These are phyloP conservation scores for Kwoniella heveanensis DNA, from an alignment of 768 basidiomycete species.

Conservation along the genomic window DNA sequence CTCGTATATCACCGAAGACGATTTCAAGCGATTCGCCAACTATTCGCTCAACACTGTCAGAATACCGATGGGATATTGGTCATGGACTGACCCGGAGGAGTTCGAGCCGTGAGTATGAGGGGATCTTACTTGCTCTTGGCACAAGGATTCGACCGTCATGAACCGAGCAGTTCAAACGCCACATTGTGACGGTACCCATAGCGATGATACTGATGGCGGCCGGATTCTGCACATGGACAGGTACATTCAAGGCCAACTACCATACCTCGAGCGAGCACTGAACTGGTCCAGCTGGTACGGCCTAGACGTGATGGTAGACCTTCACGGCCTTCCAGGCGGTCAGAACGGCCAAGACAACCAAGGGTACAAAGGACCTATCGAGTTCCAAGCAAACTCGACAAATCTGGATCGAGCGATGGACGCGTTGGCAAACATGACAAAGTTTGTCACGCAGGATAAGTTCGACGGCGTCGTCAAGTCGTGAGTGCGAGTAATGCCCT, in stretches of 20 bases:
- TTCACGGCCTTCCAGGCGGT: slow-evolving; percentile 42
- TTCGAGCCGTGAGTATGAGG: slow-evolving; percentile 41
- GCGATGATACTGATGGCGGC: too few relatives aligned
- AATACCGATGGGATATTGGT: slow-evolving; percentile 50
- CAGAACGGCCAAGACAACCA: slow-evolving; percentile 48
- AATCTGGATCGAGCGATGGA: slow-evolving; percentile 45
- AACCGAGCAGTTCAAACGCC: too few relatives aligned
- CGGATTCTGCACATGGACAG: too few relatives aligned
- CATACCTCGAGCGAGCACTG: slow-evolving; percentile 43
- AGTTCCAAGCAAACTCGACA: slow-evolving; percentile 33
- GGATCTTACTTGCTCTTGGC: not conserved
- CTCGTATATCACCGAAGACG: slow-evolving; percentile 47
- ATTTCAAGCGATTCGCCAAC: slow-evolving; percentile 42
- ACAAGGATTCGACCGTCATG: too few relatives aligned
- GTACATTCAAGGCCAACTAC: slow-evolving; percentile 39
- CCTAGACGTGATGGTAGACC: slow-evolving; percentile 48
- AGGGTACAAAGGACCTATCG: slow-evolving; percentile 31
- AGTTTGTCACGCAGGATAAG: slow-evolving; percentile 38
- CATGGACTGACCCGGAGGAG: slow-evolving; percentile 36
- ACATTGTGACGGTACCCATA: too few relatives aligned
- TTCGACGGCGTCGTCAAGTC: slow-evolving; percentile 49
- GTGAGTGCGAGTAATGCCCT: slow-evolving; percentile 12
- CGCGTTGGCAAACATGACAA: slow-evolving; percentile 43
- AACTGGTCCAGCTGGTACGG: slow-evolving; percentile 46
- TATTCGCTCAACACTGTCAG: slow-evolving; percentile 46